phyloP scores from a whole-genome alignment of 495 filamentous ascomycete species.

The Hyaloscypha finlandica region DNA sequence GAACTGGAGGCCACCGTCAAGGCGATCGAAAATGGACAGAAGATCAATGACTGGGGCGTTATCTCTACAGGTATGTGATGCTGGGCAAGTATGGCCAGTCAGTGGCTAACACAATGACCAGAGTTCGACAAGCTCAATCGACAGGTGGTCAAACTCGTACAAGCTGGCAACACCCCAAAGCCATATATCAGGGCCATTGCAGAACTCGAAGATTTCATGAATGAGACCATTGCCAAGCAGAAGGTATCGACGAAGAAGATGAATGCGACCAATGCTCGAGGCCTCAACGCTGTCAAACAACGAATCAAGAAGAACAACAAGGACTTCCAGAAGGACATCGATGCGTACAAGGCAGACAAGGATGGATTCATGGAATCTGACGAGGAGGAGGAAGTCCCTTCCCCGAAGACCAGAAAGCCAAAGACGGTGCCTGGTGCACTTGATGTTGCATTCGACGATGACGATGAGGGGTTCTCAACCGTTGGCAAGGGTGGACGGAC shows the following conservation, averaged over 20 bases:
- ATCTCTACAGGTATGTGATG: slow-evolving; percentile 76
- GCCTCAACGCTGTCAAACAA: slow-evolving; percentile 95
- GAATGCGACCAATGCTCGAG: slow-evolving; percentile 93
- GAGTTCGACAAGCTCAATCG: slow-evolving; percentile 98
- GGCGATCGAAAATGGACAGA: slow-evolving; percentile 91
- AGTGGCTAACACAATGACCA: slow-evolving; percentile 37
- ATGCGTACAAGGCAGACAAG: slow-evolving; percentile 81
- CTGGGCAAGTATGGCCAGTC: background rate
- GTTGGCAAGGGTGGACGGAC: slow-evolving; percentile 86
- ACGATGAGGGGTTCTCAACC: slow-evolving; percentile 83
- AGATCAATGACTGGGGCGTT: slow-evolving; percentile 95
- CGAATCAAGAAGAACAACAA: slow-evolving; percentile 98
- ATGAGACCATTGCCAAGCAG: slow-evolving; percentile 89
- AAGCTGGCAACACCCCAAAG: slow-evolving; percentile 78
- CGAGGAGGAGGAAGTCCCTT: slow-evolving; percentile 65
- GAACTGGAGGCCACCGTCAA: slow-evolving; percentile 88
- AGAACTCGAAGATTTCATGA: slow-evolving; percentile 94
- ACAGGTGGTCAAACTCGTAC: slow-evolving; percentile 75
- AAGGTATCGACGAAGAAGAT: slow-evolving; percentile 97
- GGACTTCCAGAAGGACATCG: slow-evolving; percentile 84
- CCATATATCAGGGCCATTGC: slow-evolving; percentile 89
- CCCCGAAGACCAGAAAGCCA: slow-evolving; percentile 48
- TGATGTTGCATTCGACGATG: slow-evolving; percentile 57
- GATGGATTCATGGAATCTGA: slow-evolving; percentile 86
- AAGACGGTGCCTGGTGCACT: slow-evolving; percentile 37